Conservation (phyloP, 208 protist genomes). For the Wallacemonas rigidus region DNA sequence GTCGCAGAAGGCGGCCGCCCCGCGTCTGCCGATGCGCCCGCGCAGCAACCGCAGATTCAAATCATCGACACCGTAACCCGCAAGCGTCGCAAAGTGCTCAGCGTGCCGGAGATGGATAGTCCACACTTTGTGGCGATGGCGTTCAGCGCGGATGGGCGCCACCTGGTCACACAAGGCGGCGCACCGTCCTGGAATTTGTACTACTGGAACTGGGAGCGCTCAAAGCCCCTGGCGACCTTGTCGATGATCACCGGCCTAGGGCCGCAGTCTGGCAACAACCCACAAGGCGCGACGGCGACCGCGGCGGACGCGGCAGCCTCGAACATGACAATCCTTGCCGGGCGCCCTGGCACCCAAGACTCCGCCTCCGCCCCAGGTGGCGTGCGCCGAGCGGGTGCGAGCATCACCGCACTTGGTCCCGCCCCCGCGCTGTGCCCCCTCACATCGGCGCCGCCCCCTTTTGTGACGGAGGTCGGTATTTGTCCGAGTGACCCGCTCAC, state of each 20-base stretch:
- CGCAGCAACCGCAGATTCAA: constrained; percentile 59
- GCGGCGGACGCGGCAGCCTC: not conserved
- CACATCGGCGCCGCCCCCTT: constrained; percentile 11
- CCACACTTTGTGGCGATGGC: constrained; percentile 78
- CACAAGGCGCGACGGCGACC: not conserved
- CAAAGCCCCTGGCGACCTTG: constrained; percentile 75
- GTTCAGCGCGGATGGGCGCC: constrained; percentile 87
- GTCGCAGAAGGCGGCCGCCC: constrained; percentile 85
- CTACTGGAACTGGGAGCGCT: constrained; percentile 93
- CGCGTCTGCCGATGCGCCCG: not conserved
- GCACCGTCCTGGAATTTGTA: constrained; percentile 80
- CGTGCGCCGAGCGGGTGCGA: not conserved
- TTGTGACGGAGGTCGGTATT: constrained; percentile 76
- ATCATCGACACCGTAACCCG: constrained; percentile 88
- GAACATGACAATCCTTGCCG: not conserved
- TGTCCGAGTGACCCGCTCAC: constrained; percentile 87
- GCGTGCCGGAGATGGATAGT: constrained; percentile 70
- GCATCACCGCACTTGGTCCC: not conserved
- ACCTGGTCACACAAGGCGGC: constrained; percentile 88
- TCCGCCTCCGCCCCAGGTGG: too few relatives aligned
- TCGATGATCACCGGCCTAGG: constrained; percentile 28
- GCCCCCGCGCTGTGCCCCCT: constrained; percentile 1
- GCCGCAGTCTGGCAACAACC: not conserved
- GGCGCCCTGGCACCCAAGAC: too few relatives aligned
- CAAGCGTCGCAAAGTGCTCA: constrained; percentile 87